These are phyloP conservation scores for Yarrowia keelungensis DNA, from an alignment of 805 yeast species.

Conservation along the genomic window DNA sequence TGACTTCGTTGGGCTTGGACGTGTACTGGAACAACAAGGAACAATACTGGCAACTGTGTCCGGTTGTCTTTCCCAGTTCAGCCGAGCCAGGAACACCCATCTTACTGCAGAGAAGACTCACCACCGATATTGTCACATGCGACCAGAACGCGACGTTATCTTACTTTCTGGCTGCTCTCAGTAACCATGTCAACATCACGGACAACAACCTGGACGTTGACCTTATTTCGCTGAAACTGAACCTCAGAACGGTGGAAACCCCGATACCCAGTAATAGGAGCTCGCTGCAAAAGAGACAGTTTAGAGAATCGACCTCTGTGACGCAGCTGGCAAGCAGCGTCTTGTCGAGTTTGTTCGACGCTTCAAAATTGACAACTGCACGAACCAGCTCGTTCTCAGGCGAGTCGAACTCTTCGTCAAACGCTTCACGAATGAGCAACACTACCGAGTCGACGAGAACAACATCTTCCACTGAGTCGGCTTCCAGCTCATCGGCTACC, in stretches of 20 bases:
- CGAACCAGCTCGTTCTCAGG: not conserved
- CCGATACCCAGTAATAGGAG: not conserved
- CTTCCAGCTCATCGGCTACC: conserved; percentile 9
- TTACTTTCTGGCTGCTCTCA: conserved; percentile 43
- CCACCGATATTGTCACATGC: conserved; percentile 6
- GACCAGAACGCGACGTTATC: conserved; percentile 23
- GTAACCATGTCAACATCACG: conserved; percentile 52
- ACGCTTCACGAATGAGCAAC: not conserved
- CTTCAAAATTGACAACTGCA: not conserved
- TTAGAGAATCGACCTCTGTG: not conserved
- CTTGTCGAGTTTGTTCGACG: not conserved
- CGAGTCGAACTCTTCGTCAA: not conserved
- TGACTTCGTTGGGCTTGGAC: conserved; percentile 53
- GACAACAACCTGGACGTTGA: conserved; percentile 58
- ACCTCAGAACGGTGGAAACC: conserved; percentile 44
- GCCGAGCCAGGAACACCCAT: conserved; percentile 12
- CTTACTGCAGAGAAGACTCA: not conserved
- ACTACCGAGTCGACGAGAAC: conserved; percentile 13
- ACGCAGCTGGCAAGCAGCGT: conserved; percentile 4
- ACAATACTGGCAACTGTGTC: conserved; percentile 62
- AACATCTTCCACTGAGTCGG: conserved; percentile 2
- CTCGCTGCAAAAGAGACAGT: not conserved
- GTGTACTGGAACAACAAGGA: conserved; percentile 59
- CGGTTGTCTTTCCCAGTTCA: conserved; percentile 47
- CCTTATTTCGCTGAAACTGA: conserved; percentile 51